Evolutionary conservation across 73 alveolate species (phyloP).

Genomic region (Symbiodinium natans): DNA sequence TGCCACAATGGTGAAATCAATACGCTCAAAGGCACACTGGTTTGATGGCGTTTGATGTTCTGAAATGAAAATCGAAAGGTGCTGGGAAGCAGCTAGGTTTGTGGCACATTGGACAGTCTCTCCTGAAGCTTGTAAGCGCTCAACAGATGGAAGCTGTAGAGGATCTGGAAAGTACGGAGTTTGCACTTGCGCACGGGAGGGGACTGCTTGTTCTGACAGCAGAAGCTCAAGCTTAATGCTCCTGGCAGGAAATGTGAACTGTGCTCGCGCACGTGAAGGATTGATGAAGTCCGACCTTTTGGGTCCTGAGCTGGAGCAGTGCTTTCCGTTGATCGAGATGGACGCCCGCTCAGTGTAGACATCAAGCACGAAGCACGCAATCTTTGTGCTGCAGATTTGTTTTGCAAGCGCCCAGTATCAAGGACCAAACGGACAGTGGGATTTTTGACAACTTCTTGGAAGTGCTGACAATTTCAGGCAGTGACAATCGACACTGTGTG

Average conservation of each 20-base stretch:
- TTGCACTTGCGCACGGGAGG: too few relatives aligned
- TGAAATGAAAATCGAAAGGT: not conserved
- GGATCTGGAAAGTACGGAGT: too few relatives aligned
- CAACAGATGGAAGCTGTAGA: too few relatives aligned
- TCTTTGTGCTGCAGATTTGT: not conserved
- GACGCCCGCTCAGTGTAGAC: slow-evolving; percentile 9
- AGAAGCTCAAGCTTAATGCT: too few relatives aligned
- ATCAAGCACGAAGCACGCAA: not conserved
- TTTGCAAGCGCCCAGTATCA: not conserved
- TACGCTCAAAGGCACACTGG: slow-evolving; percentile 45
- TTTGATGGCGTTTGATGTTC: not conserved
- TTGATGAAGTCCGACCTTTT: slow-evolving; percentile 91
- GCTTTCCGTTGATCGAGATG: slow-evolving; percentile 91
- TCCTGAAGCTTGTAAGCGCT: too few relatives aligned
- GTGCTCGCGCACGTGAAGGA: slow-evolving; percentile 74
- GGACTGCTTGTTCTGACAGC: too few relatives aligned
- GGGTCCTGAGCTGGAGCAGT: slow-evolving; percentile 84
- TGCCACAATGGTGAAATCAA: slow-evolving; percentile 94
- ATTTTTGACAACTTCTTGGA: slow-evolving; percentile 92
- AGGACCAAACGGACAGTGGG: slow-evolving; percentile 93
- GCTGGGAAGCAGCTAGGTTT: too few relatives aligned
- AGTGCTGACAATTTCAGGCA: slow-evolving; percentile 77
- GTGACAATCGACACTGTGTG: too few relatives aligned
- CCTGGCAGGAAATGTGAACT: slow-evolving; percentile 89
- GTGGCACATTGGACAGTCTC: too few relatives aligned